Base-by-base conservation (phyloP, 23 red algal species). In the Chondrus crispus region DNA sequence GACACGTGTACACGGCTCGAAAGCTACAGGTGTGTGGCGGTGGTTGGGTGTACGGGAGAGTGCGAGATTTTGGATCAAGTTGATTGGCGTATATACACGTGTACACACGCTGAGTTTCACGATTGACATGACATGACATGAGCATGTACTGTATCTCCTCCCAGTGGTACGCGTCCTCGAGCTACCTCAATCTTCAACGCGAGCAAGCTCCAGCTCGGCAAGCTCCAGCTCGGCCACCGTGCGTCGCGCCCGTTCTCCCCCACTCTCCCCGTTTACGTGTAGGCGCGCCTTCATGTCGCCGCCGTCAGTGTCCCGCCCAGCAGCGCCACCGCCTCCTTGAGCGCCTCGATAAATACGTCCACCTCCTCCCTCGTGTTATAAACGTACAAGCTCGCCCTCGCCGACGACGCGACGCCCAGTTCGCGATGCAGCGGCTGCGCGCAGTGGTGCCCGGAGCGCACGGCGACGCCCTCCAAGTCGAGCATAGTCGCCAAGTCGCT, bases 391-490 rank as follows among this genome's bases (percentile, higher is more conserved):
- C 91, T 95, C 8, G 97, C 97, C 36, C 97, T 74, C 7, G 97
- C 97, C 9, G 90, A 95, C 46, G 84, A 89, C 14, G 49, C 48
- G 4, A 96, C 78, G 26, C 75, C 84, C 2, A 98, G 75, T 32
- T 82, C 87, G 2, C 92, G 91, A 82, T 99, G 97, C 50, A 99
- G 70, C 28, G 95, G 93, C 68, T 99, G 97, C 28, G 97, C 93
- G 79, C 97, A 99, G 62, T 99, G 97, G 74, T 99, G 94, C 48
- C 97, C 97, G 22, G 94, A 88, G 19, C 97, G 91, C 49, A 99
- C 93, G 0, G 97, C 97, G 49, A 99, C 94, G 26, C 97, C 97
- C 46, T 99, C 97, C 85, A 99, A 74, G 58, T 99, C 97, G 26
- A 99, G 53, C 48, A 99, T 91, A 32, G 92, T 74, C 19, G 97